Evolutionary conservation across 352 stramenopile species (phyloP).

Genomic region (Pythium chondricola): DNA sequence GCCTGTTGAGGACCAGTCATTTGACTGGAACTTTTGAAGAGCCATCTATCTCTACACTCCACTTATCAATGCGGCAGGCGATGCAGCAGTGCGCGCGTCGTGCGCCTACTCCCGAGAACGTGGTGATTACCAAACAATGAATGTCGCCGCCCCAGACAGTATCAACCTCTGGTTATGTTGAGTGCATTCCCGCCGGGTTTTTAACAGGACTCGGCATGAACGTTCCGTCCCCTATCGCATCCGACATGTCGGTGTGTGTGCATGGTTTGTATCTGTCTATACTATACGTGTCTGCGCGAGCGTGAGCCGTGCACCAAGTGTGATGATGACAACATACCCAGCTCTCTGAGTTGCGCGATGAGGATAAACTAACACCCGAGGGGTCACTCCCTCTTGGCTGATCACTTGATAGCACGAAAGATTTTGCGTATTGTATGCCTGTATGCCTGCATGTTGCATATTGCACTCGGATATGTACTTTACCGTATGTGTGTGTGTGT

Average conservation of each 20-base stretch:
- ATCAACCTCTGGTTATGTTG: constrained; percentile 71
- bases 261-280: constrained; percentile 7
- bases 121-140: constrained; percentile 83
- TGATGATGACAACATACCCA: constrained; percentile 89
- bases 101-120: constrained; percentile 61
- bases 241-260: constrained; percentile 3
- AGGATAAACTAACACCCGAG: constrained; percentile 86
- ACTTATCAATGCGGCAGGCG: too few relatives aligned
- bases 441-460: constrained; percentile 13
- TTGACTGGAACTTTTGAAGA: too few relatives aligned
- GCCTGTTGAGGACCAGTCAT: too few relatives aligned
- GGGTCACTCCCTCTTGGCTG: constrained; percentile 87
- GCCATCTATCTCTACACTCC: too few relatives aligned
- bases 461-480: too few relatives aligned
- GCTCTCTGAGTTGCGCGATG: constrained; percentile 85
- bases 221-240: constrained; percentile 37
- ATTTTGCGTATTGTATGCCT: constrained; percentile 1
- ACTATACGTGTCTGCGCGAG: constrained; percentile 9
- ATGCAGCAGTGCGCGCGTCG: too few relatives aligned
- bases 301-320: too few relatives aligned
- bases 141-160: constrained; percentile 88
- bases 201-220: constrained; percentile 85
- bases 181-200: constrained; percentile 77
- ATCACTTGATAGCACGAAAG: too few relatives aligned
- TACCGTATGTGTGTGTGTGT: too few relatives aligned